These are phyloP conservation scores for Phytomonas sp. DNA, from an alignment of 208 protist species.

Conservation along the genomic window DNA sequence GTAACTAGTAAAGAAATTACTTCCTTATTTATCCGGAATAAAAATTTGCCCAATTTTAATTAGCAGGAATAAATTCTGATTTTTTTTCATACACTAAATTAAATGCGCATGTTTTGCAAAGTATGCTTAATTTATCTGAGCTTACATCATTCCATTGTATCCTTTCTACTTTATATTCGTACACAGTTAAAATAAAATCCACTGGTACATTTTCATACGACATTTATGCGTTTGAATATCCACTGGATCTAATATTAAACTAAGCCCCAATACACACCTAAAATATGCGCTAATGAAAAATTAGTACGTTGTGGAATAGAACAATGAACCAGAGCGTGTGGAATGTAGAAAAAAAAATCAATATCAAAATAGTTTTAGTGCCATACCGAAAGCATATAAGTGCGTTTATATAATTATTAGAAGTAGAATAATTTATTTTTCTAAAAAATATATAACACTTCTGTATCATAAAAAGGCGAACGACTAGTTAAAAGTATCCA, in stretches of 20 bases:
- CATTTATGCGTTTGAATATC: neutral
- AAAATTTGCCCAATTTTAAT: neutral
- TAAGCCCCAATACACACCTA: neutral
- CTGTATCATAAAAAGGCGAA: neutral
- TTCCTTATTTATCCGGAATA: neutral
- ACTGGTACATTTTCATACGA: neutral
- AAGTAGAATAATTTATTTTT: too few relatives aligned
- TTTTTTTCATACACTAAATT: neutral
- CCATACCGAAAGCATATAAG: too few relatives aligned
- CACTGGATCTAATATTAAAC: neutral
- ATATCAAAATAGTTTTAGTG: neutral
- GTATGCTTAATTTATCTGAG: neutral
- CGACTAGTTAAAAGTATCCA: neutral
- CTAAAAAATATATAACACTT: neutral
- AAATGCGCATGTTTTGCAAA: neutral
- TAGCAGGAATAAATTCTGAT: neutral
- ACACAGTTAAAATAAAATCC: neutral
- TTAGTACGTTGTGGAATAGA: neutral
- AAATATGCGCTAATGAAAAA: neutral
- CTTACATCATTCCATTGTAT: neutral
- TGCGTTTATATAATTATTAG: too few relatives aligned
- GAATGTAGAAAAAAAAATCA: neutral
- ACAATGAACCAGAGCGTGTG: neutral
- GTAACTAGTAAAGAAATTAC: neutral
- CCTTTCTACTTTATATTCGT: neutral